A percentile compares a stretch with the other conserved stretches of the same genome.
Conservation (phyloP, 1,284 basidiomycete species). For the Ganoderma lucidum region DNA sequence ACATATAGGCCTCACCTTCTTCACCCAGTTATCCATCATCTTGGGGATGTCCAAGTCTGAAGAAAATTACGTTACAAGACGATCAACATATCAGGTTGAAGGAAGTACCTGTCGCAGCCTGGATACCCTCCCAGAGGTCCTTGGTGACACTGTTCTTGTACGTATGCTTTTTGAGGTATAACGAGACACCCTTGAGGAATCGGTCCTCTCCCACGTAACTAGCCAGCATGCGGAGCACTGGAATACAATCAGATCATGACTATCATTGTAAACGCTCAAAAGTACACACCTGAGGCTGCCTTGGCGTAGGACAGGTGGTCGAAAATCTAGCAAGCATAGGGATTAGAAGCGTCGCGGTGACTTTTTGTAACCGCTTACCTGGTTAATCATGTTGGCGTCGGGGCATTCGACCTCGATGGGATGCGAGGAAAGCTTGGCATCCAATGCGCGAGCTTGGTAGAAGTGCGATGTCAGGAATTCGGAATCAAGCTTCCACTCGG, state of each 20-base stretch:
- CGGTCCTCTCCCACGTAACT: conserved; percentile 90
- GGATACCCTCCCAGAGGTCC: conserved; percentile 92
- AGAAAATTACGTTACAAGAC: background rate
- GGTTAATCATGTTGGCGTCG: conserved; percentile 87
- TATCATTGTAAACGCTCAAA: background rate
- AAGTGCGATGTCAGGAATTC: conserved; percentile 75
- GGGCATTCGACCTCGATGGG: conserved; percentile 95
- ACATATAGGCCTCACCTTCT: conserved; percentile 59
- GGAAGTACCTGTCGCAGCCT: conserved; percentile 69
- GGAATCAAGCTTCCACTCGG: conserved; percentile 80
- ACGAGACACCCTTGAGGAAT: conserved; percentile 88
- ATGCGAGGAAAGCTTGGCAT: conserved; percentile 92
- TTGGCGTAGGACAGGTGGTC: conserved; percentile 89
- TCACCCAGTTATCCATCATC: conserved; percentile 95
- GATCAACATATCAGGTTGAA: background rate
- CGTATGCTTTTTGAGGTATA: conserved; percentile 90
- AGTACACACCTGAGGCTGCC: conserved; percentile 73
- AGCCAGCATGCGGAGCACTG: conserved; percentile 93
- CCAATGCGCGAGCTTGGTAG: conserved; percentile 82
- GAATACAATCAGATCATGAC: conserved; percentile 12
- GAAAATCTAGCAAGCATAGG: conserved; percentile 67
- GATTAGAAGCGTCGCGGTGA: background rate
- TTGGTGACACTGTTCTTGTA: conserved; percentile 89
- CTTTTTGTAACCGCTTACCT: conserved; percentile 48
- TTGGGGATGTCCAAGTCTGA: conserved; percentile 77